These are phyloP conservation scores for Arachnomyces sp. DNA, from an alignment of 2,329 filamentous ascomycete species.

Conservation along the genomic window DNA sequence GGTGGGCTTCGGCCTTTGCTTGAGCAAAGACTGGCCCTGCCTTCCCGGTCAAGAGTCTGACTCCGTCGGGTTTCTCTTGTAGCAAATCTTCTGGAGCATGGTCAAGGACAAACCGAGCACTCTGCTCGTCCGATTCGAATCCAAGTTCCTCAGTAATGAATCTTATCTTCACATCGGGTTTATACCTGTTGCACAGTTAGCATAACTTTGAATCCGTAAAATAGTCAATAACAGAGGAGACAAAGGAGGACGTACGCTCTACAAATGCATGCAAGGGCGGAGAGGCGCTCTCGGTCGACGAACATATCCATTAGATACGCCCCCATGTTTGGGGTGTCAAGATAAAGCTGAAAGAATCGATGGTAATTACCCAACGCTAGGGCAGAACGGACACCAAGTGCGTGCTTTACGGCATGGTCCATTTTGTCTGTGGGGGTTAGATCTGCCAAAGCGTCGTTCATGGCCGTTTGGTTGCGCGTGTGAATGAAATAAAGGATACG, in stretches of 20 bases:
- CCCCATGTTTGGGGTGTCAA: conserved; percentile 92
- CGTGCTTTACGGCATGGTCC: conserved; percentile 77
- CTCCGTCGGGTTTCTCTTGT: conserved; percentile 65
- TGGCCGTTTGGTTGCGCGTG: conserved; percentile 92
- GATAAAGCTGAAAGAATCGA: conserved; percentile 93
- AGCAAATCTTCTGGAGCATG: conserved; percentile 67
- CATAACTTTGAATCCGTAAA: conserved; percentile 9
- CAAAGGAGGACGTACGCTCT: conserved; percentile 65
- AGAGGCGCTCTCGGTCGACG: conserved; percentile 82
- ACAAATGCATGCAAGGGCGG: conserved; percentile 84
- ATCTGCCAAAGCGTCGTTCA: conserved; percentile 98
- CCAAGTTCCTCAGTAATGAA: conserved; percentile 94
- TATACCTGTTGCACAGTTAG: conserved; percentile 64
- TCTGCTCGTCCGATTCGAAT: conserved; percentile 87
- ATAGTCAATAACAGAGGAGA: background rate
- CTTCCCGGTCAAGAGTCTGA: conserved; percentile 66
- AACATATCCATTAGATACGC: conserved; percentile 99
- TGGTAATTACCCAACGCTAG: conserved; percentile 93
- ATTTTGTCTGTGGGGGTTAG: conserved; percentile 96
- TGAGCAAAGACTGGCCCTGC: conserved; percentile 64
- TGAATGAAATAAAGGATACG: conserved; percentile 99
- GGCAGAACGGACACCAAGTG: conserved; percentile 80
- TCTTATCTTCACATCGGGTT: conserved; percentile 76
- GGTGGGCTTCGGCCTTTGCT: conserved; percentile 65
- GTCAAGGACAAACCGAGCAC: conserved; percentile 81